Base-by-base conservation (phyloP, 768 basidiomycete species). In the Lepiota subincarnata region DNA sequence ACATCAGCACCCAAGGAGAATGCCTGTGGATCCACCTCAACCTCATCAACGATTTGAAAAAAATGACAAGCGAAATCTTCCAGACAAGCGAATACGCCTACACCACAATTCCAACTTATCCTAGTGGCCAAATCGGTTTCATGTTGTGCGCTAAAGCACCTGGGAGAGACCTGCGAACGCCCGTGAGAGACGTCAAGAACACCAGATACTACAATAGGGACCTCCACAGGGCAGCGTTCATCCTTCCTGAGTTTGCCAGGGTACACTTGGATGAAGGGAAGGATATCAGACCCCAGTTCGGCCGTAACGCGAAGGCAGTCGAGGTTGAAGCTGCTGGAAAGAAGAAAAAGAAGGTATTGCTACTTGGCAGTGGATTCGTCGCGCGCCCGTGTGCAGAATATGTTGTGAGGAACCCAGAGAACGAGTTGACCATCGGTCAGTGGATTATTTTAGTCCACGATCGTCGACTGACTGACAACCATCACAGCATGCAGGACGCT, bases 21-120 rank as follows among this genome's bases (percentile, higher is more conserved):
- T 94, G 88, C 68, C 78, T 92, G 28, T 99, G 97, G 97, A 70
- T 97, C 20, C 96, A 99, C 70, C 79, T 98, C 18, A 78, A 81
- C 6, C 82, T 98, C 62, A 98, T 99, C 70, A 73, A 79, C 54
- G 78, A 86, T 55, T 80, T 98, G 48, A 79, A 81, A 56, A 69
- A 72, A 51, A 87, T 83, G 69, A 88, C 87, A 38, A 74, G 80
- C 51, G 71, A 73, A 42, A 71, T 97, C 56, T 99, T 98, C 77
- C 78, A 87, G 36, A 80, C 82, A 14, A 77, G 85, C 37, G 87
- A 92, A 64, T 99, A 97, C 67, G 97, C 93, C 13, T 97, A 80
- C 72, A 95, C 94, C 56, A 98, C 94, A 18, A 95, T 98, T 60
- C 96, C 96, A 0, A 97, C 95, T 13, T 99, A 99, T 72, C 97